A percentile compares a stretch with the other conserved stretches of the same genome.
phyloP scores from a whole-genome alignment of 371 early-diverging fungal genomes.

The Nosema muscidifuracis region DNA sequence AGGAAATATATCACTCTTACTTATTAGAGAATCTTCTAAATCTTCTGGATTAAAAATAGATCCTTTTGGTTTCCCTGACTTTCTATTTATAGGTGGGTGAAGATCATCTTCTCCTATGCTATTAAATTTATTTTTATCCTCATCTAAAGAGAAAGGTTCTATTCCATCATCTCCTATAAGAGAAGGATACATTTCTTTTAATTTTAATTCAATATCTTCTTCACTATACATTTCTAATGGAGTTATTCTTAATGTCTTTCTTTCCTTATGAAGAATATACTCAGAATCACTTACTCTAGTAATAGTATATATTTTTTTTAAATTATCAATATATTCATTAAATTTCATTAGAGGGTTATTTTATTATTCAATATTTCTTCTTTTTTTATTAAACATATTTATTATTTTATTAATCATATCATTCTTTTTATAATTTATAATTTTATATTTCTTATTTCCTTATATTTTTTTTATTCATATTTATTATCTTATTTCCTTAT shows the following conservation, averaged over 20 bases:
- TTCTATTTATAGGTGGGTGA: not conserved
- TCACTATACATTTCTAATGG: not conserved
- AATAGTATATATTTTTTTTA: not conserved
- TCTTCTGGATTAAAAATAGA: constrained; percentile 6
- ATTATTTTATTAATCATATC: too few species aligned
- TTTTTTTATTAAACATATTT: too few species aligned
- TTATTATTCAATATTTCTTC: too few species aligned
- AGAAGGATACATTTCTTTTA: not conserved
- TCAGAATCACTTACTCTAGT: not conserved
- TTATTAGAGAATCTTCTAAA: not conserved
- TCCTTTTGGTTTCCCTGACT: not conserved
- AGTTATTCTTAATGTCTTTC: not conserved
- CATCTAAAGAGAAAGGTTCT: not conserved
- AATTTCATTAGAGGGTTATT: not conserved
- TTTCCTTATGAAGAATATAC: not conserved
- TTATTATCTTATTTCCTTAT: too few species aligned
- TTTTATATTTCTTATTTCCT: too few species aligned
- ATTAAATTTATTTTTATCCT: not conserved
- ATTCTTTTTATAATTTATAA: too few species aligned
- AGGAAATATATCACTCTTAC: not conserved
- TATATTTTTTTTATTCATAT: too few species aligned
- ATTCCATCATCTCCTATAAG: too few species aligned
- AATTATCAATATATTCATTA: not conserved
- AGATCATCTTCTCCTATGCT: constrained; percentile 15
- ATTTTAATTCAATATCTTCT: not conserved